These are phyloP conservation scores for barrel medic (Medicago truncatula) DNA, from an alignment of 306 rosid species.

Conservation along the genomic window DNA sequence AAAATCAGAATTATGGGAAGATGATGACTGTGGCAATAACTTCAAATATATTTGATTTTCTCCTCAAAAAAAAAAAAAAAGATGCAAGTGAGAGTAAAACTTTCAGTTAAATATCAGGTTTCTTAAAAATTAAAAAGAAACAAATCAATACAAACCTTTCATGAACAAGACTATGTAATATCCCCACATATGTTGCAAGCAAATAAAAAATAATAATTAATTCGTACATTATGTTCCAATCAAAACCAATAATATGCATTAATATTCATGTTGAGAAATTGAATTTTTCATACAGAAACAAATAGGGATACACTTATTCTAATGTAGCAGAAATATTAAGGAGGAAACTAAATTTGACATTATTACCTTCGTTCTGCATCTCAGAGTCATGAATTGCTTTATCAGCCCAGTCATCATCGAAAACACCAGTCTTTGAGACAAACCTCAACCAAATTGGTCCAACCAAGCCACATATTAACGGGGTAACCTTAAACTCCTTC, in stretches of 20 bases:
- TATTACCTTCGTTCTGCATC: slow-evolving; percentile 59
- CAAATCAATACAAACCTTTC: slow-evolving; percentile 17
- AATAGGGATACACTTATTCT: slow-evolving; percentile 2
- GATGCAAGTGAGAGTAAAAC: neutral
- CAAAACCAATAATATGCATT: slow-evolving; percentile 9
- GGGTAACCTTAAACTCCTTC: slow-evolving; percentile 75
- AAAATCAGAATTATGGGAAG: neutral
- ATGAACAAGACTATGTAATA: slow-evolving; percentile 31
- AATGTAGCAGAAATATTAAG: slow-evolving; percentile 7
- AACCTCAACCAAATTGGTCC: slow-evolving; percentile 84
- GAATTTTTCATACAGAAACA: neutral
- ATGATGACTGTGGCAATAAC: neutral
- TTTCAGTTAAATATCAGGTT: slow-evolving; percentile 2
- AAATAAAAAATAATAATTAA: slow-evolving; percentile 18
- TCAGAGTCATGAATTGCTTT: slow-evolving; percentile 62
- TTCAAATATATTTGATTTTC: too few relatives aligned
- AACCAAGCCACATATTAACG: slow-evolving; percentile 79
- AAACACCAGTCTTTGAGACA: slow-evolving; percentile 66
- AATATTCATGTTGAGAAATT: slow-evolving; percentile 1
- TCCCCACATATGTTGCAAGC: neutral
- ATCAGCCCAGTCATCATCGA: slow-evolving; percentile 70
- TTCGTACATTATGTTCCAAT: slow-evolving; percentile 5
- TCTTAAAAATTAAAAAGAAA: slow-evolving; percentile 20
- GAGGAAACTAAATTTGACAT: neutral
- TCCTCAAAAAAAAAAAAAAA: too few relatives aligned